Conservation (phyloP, 2,329 filamentous ascomycete genomes). For the Aspergillus calidoustus region DNA sequence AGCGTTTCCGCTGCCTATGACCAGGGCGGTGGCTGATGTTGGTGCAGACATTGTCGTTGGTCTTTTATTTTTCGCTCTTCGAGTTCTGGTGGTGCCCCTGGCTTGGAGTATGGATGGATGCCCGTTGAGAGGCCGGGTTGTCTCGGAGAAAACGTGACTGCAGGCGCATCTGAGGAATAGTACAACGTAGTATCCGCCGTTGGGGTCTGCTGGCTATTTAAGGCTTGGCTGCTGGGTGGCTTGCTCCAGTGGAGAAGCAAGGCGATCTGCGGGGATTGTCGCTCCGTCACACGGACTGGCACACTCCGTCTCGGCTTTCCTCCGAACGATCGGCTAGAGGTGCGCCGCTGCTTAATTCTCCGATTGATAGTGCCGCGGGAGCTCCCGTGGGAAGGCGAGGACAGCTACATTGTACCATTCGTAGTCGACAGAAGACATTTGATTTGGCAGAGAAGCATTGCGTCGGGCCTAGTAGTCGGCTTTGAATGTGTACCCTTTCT, state of each 20-base stretch:
- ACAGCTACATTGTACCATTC: neutral
- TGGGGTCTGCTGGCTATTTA: neutral
- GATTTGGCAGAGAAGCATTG: neutral
- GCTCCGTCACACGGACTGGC: neutral
- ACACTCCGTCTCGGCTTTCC: neutral
- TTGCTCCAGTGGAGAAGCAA: neutral
- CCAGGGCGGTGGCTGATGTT: conserved; percentile 43
- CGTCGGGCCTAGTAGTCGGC: too few species aligned
- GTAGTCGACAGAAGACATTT: neutral
- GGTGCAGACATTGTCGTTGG: neutral
- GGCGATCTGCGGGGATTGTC: neutral
- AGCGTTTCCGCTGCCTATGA: conserved; percentile 68
- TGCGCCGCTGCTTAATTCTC: neutral
- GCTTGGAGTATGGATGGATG: too few species aligned
- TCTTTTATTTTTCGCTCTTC: neutral
- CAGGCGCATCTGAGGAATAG: neutral
- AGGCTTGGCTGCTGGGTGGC: neutral
- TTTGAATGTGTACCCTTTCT: too few species aligned
- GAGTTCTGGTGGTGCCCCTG: too few species aligned
- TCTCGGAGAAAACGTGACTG: neutral
- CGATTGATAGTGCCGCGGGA: neutral
- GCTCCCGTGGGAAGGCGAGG: neutral
- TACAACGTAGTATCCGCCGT: neutral
- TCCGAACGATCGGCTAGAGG: neutral
- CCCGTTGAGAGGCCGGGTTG: too few species aligned